Evolutionary conservation across 1,284 basidiomycete genomes (phyloP), one percentile per base, ranked within the genome.

Genomic region (Apiotrichum domesticum): DNA sequence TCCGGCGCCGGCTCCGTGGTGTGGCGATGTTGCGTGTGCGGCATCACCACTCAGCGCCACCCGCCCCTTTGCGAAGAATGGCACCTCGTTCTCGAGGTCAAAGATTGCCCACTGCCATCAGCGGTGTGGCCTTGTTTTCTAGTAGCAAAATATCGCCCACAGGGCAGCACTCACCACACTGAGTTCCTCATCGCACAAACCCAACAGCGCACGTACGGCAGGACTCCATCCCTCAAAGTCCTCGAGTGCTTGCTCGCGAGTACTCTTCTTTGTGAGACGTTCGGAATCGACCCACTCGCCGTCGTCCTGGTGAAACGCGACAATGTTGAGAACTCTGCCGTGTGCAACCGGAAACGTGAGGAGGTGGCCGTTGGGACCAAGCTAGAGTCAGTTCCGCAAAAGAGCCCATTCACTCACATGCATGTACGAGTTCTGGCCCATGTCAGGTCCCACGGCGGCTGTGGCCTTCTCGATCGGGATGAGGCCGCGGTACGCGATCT

Each of bases 1-100:
- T 1, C 63, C 63, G 1, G 63, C 63, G 4, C 63, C 63, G 2
- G 63, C 57, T n/a, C 63, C 63, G 35, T 64, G 60, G 53, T 64
- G 63, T 6, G 63, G 63, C 7, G 57, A 56, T 2, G 63, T 64
- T 5, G 60, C 63, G 40, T 64, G 63, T 2, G 57, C 63, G 9
- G 63, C 60, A 32, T 64, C 63, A 7, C 63, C 63, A 15, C 55
- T 34, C 8, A 64, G 46, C 6, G 59, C 60, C 0, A 58, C 50
- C 2, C 56, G 53, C 4, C 58, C 56, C 21, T 52, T 42, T 33
- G 50, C 40, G 39, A 59, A 62, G 14, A 51, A 40, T 5, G 59
- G 57, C 3, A 55, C 51, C 0, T 53, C 54, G 2, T 45, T 29
- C 3, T 42, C 54, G 35, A 60, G 54, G 15, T 64, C 56, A 40